phyloP scores from a whole-genome alignment of 2,329 filamentous ascomycete species.

The Aureobasidium pullulans region DNA sequence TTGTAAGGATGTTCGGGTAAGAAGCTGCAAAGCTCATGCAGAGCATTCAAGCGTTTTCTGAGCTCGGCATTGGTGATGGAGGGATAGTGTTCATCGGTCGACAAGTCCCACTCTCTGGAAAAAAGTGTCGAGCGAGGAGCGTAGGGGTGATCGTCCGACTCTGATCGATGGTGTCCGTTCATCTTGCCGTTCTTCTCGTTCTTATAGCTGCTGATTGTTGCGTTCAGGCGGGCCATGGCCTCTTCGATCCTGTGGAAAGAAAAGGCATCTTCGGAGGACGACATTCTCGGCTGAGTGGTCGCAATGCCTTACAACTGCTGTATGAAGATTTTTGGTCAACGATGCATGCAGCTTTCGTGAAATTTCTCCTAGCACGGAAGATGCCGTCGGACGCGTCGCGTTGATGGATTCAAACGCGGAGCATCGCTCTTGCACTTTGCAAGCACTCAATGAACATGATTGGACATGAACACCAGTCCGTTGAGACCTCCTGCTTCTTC shows the following conservation, averaged over 20 bases:
- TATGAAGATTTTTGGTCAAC: background rate
- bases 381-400: conserved; percentile 1
- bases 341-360: conserved; percentile 5
- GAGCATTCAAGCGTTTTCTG: conserved; percentile 7
- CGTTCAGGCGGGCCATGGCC: conserved; percentile 13
- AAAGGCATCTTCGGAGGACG: conserved; percentile 3
- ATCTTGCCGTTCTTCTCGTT: conserved; percentile 12
- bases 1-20: conserved; percentile 30
- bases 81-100: conserved; percentile 15
- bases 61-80: conserved; percentile 16
- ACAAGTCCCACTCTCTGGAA: conserved; percentile 1
- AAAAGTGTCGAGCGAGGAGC: conserved; percentile 7
- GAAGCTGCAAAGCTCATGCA: conserved; percentile 14
- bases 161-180: conserved; percentile 6
- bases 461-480: background rate
- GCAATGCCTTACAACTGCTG: background rate
- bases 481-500: background rate
- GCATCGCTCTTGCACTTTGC: background rate
- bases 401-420: background rate
- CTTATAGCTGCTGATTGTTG: conserved; percentile 21
- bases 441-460: background rate
- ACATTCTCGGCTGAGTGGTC: background rate
- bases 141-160: conserved; percentile 10
- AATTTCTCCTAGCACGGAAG: conserved; percentile 1
- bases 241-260: conserved; percentile 12